phyloP scores from a whole-genome alignment of 1,139 yeast species.

The Lodderomyces margitis region DNA sequence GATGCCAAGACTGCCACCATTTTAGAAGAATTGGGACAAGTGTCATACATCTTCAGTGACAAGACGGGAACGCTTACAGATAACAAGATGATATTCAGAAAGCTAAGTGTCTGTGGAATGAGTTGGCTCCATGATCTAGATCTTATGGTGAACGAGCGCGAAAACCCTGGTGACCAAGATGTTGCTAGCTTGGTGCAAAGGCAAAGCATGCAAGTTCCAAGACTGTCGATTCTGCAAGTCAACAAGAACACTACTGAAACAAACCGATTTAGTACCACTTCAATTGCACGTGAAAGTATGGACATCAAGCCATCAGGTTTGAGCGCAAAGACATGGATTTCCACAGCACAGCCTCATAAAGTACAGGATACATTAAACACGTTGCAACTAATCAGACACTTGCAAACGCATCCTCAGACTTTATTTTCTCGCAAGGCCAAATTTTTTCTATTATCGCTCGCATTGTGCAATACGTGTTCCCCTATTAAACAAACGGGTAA shows the following conservation, averaged over 20 bases:
- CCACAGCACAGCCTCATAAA: slow-evolving; percentile 38
- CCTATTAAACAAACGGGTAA: slow-evolving; percentile 47
- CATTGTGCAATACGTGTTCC: slow-evolving; percentile 86
- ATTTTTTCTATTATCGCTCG: slow-evolving; percentile 76
- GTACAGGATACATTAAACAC: slow-evolving; percentile 30
- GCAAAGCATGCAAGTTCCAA: slow-evolving; percentile 24
- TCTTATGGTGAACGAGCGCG: slow-evolving; percentile 29
- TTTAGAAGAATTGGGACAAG: slow-evolving; percentile 95
- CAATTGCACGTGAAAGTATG: slow-evolving; percentile 31
- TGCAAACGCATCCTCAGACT: slow-evolving; percentile 71
- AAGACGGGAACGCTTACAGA: slow-evolving; percentile 97
- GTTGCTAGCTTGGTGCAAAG: slow-evolving; percentile 11
- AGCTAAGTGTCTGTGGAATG: slow-evolving; percentile 80
- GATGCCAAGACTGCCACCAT: slow-evolving; percentile 95
- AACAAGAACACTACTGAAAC: slow-evolving; percentile 4
- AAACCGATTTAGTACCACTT: slow-evolving; percentile 30
- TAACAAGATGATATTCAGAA: slow-evolving; percentile 82
- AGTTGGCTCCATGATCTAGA: slow-evolving; percentile 87
- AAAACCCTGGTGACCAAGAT: slow-evolving; percentile 13
- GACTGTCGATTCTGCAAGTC: slow-evolving; percentile 1
- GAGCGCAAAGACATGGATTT: slow-evolving; percentile 25
- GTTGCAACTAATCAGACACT: slow-evolving; percentile 60
- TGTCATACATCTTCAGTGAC: slow-evolving; percentile 89
- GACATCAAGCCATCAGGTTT: slow-evolving; percentile 21
- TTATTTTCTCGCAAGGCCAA: slow-evolving; percentile 70